These are phyloP conservation scores for Leishmania martiniquensis DNA, from an alignment of 208 protist genomes.

Conservation along the genomic window DNA sequence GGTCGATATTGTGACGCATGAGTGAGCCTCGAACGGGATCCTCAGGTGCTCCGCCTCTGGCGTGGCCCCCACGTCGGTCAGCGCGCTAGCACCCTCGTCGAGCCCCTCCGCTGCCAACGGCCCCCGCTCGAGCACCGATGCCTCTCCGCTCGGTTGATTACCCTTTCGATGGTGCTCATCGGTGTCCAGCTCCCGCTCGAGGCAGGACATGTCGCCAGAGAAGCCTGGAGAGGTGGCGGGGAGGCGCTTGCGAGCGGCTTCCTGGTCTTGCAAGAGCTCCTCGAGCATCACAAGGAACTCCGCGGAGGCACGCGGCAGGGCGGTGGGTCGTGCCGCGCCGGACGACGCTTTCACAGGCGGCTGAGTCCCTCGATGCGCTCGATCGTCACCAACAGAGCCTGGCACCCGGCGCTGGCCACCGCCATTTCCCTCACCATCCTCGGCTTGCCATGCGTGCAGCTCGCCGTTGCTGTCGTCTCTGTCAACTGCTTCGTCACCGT, in stretches of 20 bases:
- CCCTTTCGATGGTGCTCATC: not conserved
- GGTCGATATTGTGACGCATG: not conserved
- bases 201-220: not conserved
- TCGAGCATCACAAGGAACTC: slow-evolving; percentile 46
- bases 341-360: not conserved
- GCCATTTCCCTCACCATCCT: not conserved
- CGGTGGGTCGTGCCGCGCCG: not conserved
- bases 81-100: not conserved
- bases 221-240: not conserved
- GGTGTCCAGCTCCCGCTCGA: not conserved
- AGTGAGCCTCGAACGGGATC: not conserved
- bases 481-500: slow-evolving; percentile 6
- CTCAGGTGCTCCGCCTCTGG: not conserved
- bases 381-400: not conserved
- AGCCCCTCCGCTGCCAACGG: not conserved
- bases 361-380: not conserved
- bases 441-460: not conserved
- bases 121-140: not conserved
- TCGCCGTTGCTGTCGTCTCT: not conserved
- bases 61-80: not conserved
- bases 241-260: not conserved
- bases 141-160: not conserved
- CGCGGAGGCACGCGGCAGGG: slow-evolving; percentile 39
- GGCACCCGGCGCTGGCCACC: not conserved
- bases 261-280: slow-evolving; percentile 22